Percentiles rank a stretch among this genome's conserved stretches.
Evolutionary conservation across 805 yeast genomes (phyloP).

Genomic region (Schwanniomyces polymorphus): DNA sequence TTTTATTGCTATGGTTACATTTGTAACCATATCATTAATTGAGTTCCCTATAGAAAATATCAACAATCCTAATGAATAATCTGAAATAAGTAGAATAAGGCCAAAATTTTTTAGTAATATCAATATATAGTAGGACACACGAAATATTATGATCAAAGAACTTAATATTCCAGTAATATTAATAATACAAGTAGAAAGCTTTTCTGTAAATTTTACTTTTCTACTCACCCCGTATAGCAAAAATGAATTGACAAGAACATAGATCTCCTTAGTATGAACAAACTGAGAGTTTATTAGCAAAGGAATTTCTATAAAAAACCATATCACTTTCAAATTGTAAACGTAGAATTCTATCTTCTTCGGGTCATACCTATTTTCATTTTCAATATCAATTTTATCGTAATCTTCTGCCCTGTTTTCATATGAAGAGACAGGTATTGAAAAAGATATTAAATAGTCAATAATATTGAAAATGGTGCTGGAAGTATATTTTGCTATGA

Average conservation of each 20-base stretch:
- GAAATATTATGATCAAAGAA: constrained; percentile 26
- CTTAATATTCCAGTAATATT: constrained; percentile 19
- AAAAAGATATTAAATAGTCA: constrained; percentile 9
- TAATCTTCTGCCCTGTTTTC: background rate
- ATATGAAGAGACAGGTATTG: constrained; percentile 12
- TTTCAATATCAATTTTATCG: constrained; percentile 1
- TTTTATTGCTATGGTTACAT: constrained; percentile 45
- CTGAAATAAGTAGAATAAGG: constrained; percentile 41
- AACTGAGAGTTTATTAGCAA: constrained; percentile 15
- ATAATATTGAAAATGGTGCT: constrained; percentile 8
- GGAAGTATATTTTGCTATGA: background rate
- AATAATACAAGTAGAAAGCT: constrained; percentile 2
- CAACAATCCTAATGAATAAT: constrained; percentile 49
- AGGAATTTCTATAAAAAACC: constrained; percentile 20
- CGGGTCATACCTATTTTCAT: background rate
- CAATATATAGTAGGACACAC: constrained; percentile 23
- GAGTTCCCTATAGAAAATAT: constrained; percentile 52
- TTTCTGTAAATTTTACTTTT: background rate
- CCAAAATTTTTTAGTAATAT: constrained; percentile 45
- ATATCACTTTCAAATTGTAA: background rate
- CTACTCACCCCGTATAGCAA: background rate
- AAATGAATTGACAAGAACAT: constrained; percentile 7
- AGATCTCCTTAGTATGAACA: constrained; percentile 9
- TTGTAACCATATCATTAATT: constrained; percentile 52
- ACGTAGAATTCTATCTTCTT: background rate